phyloP scores from a whole-genome alignment of 2,329 filamentous ascomycete genomes.

The Xylariaceae sp. region DNA sequence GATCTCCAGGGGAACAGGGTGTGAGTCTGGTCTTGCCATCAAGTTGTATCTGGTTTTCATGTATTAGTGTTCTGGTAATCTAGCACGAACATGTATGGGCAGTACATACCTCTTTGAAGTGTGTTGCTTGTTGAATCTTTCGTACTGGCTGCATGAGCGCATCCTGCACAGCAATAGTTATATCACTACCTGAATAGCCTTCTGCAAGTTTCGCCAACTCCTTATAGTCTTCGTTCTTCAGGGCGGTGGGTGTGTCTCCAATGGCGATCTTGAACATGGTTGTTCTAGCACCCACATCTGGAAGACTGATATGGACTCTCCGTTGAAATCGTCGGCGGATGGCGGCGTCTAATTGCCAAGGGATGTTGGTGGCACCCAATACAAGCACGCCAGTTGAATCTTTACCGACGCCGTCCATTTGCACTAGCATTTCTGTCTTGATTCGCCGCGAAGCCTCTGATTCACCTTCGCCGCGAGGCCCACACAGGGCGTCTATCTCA shows the following conservation, averaged over 20 bases:
- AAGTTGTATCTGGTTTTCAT: slow-evolving; percentile 55
- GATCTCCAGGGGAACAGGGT: slow-evolving; percentile 89
- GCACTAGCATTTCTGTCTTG: slow-evolving; percentile 96
- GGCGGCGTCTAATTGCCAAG: slow-evolving; percentile 95
- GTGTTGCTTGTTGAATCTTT: slow-evolving; percentile 94
- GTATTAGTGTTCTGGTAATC: slow-evolving; percentile 1
- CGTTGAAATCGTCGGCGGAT: slow-evolving; percentile 95
- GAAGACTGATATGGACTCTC: slow-evolving; percentile 90
- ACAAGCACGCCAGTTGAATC: slow-evolving; percentile 93
- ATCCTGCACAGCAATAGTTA: slow-evolving; percentile 90
- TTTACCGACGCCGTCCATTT: slow-evolving; percentile 98
- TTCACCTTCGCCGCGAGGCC: slow-evolving; percentile 88
- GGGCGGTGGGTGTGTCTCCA: slow-evolving; percentile 84
- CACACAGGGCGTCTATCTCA: slow-evolving; percentile 94
- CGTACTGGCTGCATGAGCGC: slow-evolving; percentile 96
- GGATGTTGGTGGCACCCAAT: slow-evolving; percentile 94
- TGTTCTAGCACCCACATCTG: slow-evolving; percentile 80
- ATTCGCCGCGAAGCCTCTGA: slow-evolving; percentile 96
- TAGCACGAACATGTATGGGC: no score
- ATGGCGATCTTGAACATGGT: slow-evolving; percentile 94
- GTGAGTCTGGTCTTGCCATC: slow-evolving; percentile 68
- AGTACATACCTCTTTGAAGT: slow-evolving; percentile 80
- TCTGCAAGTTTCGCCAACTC: slow-evolving; percentile 78
- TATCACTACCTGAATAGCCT: slow-evolving; percentile 95
- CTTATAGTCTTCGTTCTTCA: slow-evolving; percentile 73